phyloP scores from a whole-genome alignment of 495 filamentous ascomycete genomes.

The Neurospora cerealis region DNA sequence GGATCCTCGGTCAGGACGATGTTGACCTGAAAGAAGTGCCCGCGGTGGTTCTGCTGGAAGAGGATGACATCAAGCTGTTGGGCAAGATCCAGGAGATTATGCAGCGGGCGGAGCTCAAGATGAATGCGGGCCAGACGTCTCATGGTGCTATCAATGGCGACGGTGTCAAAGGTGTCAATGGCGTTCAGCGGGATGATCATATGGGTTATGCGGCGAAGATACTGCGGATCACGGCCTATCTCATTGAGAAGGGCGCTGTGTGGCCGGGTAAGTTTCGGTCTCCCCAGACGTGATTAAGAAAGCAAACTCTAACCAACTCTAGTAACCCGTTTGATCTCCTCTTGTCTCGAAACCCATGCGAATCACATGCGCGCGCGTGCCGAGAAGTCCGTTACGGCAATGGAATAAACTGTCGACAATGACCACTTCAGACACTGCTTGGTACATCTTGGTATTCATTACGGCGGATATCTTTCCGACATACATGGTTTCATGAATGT shows the following conservation, averaged over 20 bases:
- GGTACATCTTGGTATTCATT: not conserved
- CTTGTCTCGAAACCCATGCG: conserved; percentile 77
- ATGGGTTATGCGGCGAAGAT: conserved; percentile 80
- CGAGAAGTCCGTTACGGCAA: conserved; percentile 45
- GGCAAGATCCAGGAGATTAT: conserved; percentile 78
- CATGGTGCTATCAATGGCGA: not conserved
- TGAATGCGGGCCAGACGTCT: conserved; percentile 44
- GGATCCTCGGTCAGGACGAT: conserved; percentile 74
- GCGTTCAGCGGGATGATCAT: conserved; percentile 49
- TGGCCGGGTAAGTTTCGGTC: conserved; percentile 68
- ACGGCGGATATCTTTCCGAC: not conserved
- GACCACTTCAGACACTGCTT: not conserved
- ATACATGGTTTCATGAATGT: not conserved
- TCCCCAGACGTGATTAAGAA: not conserved
- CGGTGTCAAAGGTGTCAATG: conserved; percentile 23
- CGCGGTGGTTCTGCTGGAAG: conserved; percentile 81
- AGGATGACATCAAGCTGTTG: conserved; percentile 83
- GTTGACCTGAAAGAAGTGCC: conserved; percentile 69
- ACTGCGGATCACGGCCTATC: conserved; percentile 73
- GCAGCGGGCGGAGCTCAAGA: conserved; percentile 67
- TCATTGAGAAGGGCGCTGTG: conserved; percentile 80
- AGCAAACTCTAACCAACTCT: not conserved
- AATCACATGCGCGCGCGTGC: conserved; percentile 63
- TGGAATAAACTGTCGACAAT: conserved; percentile 6
- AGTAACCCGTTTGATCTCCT: conserved; percentile 85